Conservation (phyloP, 2,329 filamentous ascomycete species). For the Diaporthe capsici region DNA sequence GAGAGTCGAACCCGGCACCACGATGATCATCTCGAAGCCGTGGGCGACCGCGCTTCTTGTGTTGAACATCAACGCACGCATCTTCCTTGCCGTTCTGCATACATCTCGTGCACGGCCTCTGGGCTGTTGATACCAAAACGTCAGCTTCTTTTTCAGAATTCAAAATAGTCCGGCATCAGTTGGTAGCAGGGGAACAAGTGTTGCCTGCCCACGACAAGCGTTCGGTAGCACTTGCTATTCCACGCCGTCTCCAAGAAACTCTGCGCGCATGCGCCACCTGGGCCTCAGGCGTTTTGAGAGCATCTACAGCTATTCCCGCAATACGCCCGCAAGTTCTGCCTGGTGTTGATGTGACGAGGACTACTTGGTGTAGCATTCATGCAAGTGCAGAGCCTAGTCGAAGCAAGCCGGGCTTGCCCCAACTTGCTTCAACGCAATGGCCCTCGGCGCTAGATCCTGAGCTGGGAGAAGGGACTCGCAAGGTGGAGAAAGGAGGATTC, state of each 20-base stretch:
- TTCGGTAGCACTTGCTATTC: conserved; percentile 33
- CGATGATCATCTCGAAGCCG: conserved; percentile 78
- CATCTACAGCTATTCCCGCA: background rate
- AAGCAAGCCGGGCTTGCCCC: background rate
- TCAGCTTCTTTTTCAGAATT: conserved; percentile 10
- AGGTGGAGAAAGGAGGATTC: conserved; percentile 23
- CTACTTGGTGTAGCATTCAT: background rate
- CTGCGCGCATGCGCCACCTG: background rate
- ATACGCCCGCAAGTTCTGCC: background rate
- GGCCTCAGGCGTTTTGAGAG: background rate
- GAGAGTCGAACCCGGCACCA: conserved; percentile 70
- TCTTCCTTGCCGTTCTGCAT: conserved; percentile 85
- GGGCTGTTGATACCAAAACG: conserved; percentile 63
- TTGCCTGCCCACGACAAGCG: background rate
- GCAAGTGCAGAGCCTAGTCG: conserved; percentile 12
- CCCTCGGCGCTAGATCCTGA: background rate
- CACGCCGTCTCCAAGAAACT: background rate
- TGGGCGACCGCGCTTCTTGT: conserved; percentile 87
- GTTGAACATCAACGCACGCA: conserved; percentile 84
- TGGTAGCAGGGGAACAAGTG: conserved; percentile 31
- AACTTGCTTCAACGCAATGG: conserved; percentile 5
- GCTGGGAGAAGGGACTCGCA: conserved; percentile 38
- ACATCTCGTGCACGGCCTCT: conserved; percentile 84
- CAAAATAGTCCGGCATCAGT: background rate
- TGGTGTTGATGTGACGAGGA: background rate